A percentile compares a stretch with the other conserved stretches of the same genome.
phyloP scores from a whole-genome alignment of 1,139 yeast genomes.

The Geotrichum candidum region DNA sequence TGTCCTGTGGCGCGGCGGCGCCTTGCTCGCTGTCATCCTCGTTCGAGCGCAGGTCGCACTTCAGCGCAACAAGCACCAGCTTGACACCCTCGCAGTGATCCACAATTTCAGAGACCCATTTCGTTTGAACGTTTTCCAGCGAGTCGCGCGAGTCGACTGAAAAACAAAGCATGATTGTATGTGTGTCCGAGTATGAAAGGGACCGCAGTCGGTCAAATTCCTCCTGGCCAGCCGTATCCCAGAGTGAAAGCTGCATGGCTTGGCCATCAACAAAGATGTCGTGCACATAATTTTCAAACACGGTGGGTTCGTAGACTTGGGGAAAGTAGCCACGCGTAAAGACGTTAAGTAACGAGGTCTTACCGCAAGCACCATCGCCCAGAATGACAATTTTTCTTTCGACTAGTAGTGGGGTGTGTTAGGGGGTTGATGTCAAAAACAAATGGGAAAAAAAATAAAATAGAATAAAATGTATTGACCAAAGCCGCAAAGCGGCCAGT shows the following conservation, averaged over 20 bases:
- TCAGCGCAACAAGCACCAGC: constrained; percentile 85
- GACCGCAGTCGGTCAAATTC: constrained; percentile 92
- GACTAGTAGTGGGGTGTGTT: constrained; percentile 35
- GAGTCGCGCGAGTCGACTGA: constrained; percentile 93
- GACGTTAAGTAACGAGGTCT: constrained; percentile 85
- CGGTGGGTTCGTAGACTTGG: constrained; percentile 97
- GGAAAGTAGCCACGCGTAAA: constrained; percentile 98
- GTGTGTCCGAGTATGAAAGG: constrained; percentile 87
- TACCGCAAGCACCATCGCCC: constrained; percentile 97
- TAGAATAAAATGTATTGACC: too few relatives aligned
- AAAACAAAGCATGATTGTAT: constrained; percentile 93
- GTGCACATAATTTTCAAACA: constrained; percentile 94
- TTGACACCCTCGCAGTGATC: constrained; percentile 97
- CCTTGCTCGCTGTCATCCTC: constrained; percentile 31
- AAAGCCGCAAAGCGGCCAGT: not conserved
- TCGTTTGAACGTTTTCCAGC: constrained; percentile 84
- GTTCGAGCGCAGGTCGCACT: constrained; percentile 78
- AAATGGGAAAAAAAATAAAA: not conserved
- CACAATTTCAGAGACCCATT: constrained; percentile 95
- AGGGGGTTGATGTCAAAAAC: not conserved
- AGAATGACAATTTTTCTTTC: constrained; percentile 91
- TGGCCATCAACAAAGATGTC: constrained; percentile 94
- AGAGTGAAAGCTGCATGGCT: constrained; percentile 82
- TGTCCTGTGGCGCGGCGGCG: constrained; percentile 23
- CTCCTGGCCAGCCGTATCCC: constrained; percentile 99